Base-by-base conservation (phyloP, 1,139 yeast species). In the Suhomyces taliae region DNA sequence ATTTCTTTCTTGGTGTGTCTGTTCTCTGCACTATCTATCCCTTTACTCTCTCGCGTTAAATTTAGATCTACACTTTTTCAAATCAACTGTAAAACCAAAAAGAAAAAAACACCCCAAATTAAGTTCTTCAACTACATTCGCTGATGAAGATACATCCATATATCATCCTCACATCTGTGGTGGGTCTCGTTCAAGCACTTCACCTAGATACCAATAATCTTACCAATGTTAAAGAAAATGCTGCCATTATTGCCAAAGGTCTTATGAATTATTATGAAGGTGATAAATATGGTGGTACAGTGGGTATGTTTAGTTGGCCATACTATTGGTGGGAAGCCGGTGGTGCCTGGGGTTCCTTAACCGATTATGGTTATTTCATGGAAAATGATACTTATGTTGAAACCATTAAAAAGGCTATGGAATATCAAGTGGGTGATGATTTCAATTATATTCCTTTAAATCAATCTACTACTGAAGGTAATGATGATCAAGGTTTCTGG, bases 241-340 rank as follows among this genome's bases (percentile, higher is more conserved):
- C 87, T 12, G 74, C 81, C 3, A 65, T 78, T 26, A 70, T 87
- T 12, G 81, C 81, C 8, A 64, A 75, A 32, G 95, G 95, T 52
- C 74, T 85, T 43, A 71, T 88, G 70, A 82, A 83, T 64, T 89
- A 89, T 64, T 87, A 88, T 63, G 79, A 77, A 33, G 93, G 93
- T 14, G 58, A 69, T 40, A 65, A 72, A 32, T 67, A 73, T 46
- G 97, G 97, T 37, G 87, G 90, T 35, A 79, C 85, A 9, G 78
- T 87, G 27, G 96, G 96, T 34, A 79, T 82, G 85, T 89, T 90
- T 64, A 70, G 76, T 14, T 62, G 73, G 53, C 95, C 95, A 2
- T 87, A 87, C 70, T 88, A 86, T 72, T 90, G 97, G 97, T 90
- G 96, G 96, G 88, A 86, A 69, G 93, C 95, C 39, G 96, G 96